A percentile compares a stretch with the other conserved stretches of the same genome.
These are phyloP conservation scores for Combretum micranthum DNA, from an alignment of 345 rosid species.

Conservation along the genomic window DNA sequence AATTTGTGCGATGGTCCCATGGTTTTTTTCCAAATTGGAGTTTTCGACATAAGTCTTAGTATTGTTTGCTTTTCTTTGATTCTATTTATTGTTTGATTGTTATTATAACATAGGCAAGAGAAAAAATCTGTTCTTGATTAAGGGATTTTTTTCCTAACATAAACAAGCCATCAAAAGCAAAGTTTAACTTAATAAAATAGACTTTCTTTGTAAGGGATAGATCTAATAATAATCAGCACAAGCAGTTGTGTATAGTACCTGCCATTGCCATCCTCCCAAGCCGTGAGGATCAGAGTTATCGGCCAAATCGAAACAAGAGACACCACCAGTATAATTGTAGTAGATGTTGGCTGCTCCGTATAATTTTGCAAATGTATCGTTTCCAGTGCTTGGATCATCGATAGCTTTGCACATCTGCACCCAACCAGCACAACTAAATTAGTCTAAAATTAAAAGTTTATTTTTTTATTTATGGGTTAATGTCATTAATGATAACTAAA, in stretches of 20 bases:
- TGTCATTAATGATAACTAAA: too few relatives aligned
- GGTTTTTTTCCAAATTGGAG: too few relatives aligned
- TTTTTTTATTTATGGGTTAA: too few relatives aligned
- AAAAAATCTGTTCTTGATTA: too few relatives aligned
- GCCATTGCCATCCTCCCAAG: constrained; percentile 47
- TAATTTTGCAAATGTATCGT: constrained; percentile 39
- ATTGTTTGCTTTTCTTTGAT: too few relatives aligned
- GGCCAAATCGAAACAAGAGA: constrained; percentile 39
- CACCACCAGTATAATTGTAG: constrained; percentile 38
- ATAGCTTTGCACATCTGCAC: constrained; percentile 58
- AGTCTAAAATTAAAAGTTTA: too few relatives aligned
- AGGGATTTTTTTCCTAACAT: too few relatives aligned
- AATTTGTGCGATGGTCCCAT: too few relatives aligned
- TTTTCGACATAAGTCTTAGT: too few relatives aligned
- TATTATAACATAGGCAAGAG: too few relatives aligned
- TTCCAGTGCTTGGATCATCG: constrained; percentile 39
- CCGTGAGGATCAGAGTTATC: constrained; percentile 38
- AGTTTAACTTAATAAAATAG: not conserved
- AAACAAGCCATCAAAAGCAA: too few relatives aligned
- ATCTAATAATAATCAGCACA: not conserved
- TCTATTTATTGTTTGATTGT: too few relatives aligned
- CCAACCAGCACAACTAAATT: not conserved
- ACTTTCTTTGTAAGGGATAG: not conserved
- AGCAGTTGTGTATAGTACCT: constrained; percentile 19
- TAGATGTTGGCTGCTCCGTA: constrained; percentile 43